A percentile compares a stretch with the other conserved stretches of the same genome.
These are phyloP conservation scores for Botryosphaeria agaves DNA, from an alignment of 2,329 filamentous ascomycete species.

Conservation along the genomic window DNA sequence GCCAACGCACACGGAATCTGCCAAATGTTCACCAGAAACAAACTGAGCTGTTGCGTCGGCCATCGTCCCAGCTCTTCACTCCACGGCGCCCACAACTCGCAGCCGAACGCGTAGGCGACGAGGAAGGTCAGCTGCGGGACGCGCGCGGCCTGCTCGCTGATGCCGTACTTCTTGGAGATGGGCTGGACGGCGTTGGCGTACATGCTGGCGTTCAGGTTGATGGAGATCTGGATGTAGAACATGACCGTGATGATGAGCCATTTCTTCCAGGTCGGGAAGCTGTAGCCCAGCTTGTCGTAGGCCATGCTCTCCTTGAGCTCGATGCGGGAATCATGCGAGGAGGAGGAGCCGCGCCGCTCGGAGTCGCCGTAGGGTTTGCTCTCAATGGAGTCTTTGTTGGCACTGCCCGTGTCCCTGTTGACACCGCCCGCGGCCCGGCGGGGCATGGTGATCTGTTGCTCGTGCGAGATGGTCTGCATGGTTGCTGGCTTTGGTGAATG, in stretches of 20 bases:
- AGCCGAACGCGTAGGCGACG: constrained; percentile 32
- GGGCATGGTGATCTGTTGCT: no score
- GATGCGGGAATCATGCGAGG: no score
- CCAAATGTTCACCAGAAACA: constrained; percentile 37
- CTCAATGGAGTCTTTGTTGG: no score
- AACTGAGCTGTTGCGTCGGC: constrained; percentile 31
- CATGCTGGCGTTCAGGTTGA: constrained; percentile 41
- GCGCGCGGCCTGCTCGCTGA: constrained; percentile 29
- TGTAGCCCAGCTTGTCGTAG: constrained; percentile 32
- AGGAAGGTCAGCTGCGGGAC: constrained; percentile 33
- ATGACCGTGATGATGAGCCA: constrained; percentile 35
- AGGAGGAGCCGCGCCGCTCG: no score
- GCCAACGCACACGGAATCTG: constrained; percentile 29
- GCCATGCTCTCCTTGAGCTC: constrained; percentile 31
- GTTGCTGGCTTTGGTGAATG: no score
- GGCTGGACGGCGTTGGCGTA: constrained; percentile 31
- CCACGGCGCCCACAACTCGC: constrained; percentile 37
- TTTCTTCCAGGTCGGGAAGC: constrained; percentile 32
- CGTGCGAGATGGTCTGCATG: no score
- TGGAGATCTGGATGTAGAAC: constrained; percentile 36
- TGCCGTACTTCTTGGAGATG: constrained; percentile 27
- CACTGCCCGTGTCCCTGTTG: no score
- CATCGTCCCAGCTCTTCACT: constrained; percentile 36
- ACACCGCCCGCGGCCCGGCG: no score
- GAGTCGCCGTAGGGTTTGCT: no score